These are phyloP conservation scores for Cyclotella distinguenda DNA, from an alignment of 108 stramenopile genomes.

Conservation along the genomic window DNA sequence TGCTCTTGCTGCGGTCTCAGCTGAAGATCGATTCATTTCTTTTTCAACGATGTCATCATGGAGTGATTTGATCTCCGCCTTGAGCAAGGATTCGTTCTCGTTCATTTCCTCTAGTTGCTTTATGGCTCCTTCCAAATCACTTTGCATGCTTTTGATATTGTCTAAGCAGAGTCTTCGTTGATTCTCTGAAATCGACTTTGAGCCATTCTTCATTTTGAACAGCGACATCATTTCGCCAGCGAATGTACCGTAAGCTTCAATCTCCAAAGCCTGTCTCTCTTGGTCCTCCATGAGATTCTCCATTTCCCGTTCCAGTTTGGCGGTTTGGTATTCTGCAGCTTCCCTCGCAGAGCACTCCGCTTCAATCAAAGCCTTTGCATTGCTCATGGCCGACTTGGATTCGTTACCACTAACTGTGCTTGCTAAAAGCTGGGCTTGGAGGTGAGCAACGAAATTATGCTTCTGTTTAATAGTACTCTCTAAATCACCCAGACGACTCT, in stretches of 20 bases:
- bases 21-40: conserved; percentile 6
- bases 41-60: conserved; percentile 3
- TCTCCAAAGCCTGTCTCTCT: neutral
- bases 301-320: neutral
- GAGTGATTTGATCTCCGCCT: conserved; percentile 4
- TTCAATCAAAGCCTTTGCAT: neutral
- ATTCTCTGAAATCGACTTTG: neutral
- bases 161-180: conserved; percentile 14
- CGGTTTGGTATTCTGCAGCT: no score
- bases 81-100: neutral
- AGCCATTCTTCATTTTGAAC: neutral
- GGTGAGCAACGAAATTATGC: neutral
- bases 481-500: conserved; percentile 1
- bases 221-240: neutral
- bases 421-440: neutral
- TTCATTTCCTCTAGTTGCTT: conserved; percentile 14
- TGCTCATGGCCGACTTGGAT: neutral
- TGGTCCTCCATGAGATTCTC: neutral
- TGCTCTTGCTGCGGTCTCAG: conserved; percentile 21
- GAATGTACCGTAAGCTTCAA: neutral
- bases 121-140: conserved; percentile 3
- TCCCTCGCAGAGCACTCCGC: neutral
- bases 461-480: conserved; percentile 15
- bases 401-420: neutral
- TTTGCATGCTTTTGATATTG: conserved; percentile 24